phyloP scores from a whole-genome alignment of 2,329 filamentous ascomycete genomes.

The Hansfordia pulvinata region DNA sequence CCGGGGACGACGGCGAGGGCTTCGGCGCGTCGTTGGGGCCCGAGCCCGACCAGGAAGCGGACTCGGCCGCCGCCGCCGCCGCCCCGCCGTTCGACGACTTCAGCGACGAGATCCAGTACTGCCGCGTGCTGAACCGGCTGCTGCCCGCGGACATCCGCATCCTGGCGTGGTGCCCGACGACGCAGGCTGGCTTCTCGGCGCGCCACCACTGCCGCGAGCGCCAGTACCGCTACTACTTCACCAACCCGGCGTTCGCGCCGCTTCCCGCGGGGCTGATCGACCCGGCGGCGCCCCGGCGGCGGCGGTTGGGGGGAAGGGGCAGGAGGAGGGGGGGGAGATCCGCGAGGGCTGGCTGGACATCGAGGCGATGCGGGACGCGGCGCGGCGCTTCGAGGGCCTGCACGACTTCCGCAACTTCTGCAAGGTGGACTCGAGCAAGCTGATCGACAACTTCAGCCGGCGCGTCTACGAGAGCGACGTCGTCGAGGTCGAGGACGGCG shows the following conservation, averaged over 20 bases:
- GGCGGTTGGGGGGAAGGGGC: background rate
- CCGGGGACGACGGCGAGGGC: conserved; percentile 9
- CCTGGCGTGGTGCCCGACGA: conserved; percentile 82
- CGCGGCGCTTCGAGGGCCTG: conserved; percentile 63
- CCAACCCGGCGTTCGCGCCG: conserved; percentile 74
- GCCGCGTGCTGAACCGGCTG: conserved; percentile 70
- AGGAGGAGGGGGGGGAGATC: conserved; percentile 9
- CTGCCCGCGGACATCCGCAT: conserved; percentile 82
- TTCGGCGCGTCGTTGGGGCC: too few species aligned
- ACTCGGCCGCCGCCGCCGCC: too few species aligned
- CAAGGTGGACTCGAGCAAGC: conserved; percentile 82
- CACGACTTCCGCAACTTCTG: conserved; percentile 98
- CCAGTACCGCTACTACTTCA: conserved; percentile 95
- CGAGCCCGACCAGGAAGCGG: too few species aligned
- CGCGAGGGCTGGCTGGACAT: conserved; percentile 77
- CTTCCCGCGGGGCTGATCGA: conserved; percentile 40
- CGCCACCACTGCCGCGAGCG: conserved; percentile 87
- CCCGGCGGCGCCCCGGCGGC: conserved; percentile 9
- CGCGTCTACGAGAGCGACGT: conserved; percentile 72
- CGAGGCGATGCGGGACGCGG: conserved; percentile 71
- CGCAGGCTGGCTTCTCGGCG: conserved; percentile 70
- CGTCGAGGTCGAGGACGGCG: conserved; percentile 47
- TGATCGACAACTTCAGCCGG: conserved; percentile 71
- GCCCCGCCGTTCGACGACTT: conserved; percentile 56
- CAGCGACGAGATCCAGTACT: conserved; percentile 72